Conservation (phyloP, 495 filamentous ascomycete species). For the Bathelium albidoporum region DNA sequence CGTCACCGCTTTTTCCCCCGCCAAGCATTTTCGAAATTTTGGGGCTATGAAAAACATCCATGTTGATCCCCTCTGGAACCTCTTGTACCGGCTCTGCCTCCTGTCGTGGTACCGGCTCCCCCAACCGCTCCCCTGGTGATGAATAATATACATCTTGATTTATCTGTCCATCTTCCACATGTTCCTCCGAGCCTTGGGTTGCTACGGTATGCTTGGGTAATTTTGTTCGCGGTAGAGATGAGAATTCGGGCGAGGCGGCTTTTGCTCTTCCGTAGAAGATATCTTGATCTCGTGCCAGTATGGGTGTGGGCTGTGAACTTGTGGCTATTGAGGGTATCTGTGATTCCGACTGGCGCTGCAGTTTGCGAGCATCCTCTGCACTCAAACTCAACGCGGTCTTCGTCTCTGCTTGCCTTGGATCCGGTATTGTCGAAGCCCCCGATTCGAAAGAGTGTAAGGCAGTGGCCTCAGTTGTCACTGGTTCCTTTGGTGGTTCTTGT, state of each 20-base stretch:
- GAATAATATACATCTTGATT: slow-evolving; percentile 43
- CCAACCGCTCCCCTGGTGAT: neutral
- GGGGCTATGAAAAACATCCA: slow-evolving; percentile 44
- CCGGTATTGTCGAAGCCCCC: slow-evolving; percentile 24
- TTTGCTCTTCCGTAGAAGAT: slow-evolving; percentile 46
- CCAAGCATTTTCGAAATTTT: slow-evolving; percentile 47
- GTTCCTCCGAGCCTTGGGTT: slow-evolving; percentile 31
- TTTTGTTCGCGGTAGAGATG: slow-evolving; percentile 48
- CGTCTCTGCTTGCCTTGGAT: neutral
- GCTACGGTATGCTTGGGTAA: slow-evolving; percentile 45
- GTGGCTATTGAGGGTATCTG: slow-evolving; percentile 44
- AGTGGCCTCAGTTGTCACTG: slow-evolving; percentile 4
- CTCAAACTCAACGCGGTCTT: slow-evolving; percentile 2
- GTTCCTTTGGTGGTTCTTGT: slow-evolving; percentile 21
- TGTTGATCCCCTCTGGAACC: slow-evolving; percentile 13
- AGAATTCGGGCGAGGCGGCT: slow-evolving; percentile 37
- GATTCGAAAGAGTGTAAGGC: slow-evolving; percentile 27
- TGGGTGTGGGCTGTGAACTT: slow-evolving; percentile 28
- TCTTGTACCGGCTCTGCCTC: slow-evolving; percentile 7
- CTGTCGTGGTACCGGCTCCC: neutral
- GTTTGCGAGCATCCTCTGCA: slow-evolving; percentile 10
- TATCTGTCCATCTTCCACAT: slow-evolving; percentile 33
- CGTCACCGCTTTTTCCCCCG: slow-evolving; percentile 17
- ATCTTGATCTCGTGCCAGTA: slow-evolving; percentile 35
- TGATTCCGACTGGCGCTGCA: slow-evolving; percentile 44